Evolutionary conservation across 2,329 filamentous ascomycete genomes (phyloP).

Genomic region (Phaeophleospora eucalypticola): DNA sequence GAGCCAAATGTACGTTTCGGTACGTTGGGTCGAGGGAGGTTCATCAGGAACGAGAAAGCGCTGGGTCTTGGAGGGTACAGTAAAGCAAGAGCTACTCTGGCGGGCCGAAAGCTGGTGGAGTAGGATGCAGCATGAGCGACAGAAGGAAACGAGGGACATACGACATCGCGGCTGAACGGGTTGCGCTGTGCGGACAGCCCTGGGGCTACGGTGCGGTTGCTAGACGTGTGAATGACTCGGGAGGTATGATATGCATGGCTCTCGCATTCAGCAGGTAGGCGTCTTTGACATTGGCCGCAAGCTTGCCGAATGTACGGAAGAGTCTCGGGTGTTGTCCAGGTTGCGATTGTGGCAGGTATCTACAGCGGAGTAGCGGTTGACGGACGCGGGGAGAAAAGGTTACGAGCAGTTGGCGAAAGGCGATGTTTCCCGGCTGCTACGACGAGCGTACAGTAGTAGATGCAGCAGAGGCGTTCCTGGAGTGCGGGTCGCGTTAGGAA

Average conservation of each 20-base stretch:
- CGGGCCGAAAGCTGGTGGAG: too few relatives aligned
- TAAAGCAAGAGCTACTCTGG: background rate
- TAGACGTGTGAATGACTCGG: slow-evolving; percentile 15
- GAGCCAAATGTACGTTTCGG: slow-evolving; percentile 7
- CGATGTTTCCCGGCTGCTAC: too few relatives aligned
- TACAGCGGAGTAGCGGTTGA: slow-evolving; percentile 6
- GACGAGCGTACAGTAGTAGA: background rate
- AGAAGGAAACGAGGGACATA: slow-evolving; percentile 16
- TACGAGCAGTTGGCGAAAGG: slow-evolving; percentile 1
- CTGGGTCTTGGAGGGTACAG: slow-evolving; percentile 4
- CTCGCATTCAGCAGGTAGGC: slow-evolving; percentile 14
- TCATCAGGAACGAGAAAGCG: background rate
- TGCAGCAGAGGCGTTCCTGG: slow-evolving; percentile 1
- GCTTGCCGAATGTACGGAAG: background rate
- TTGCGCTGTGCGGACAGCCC: slow-evolving; percentile 6
- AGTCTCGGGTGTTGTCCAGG: background rate
- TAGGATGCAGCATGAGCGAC: background rate
- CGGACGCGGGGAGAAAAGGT: background rate
- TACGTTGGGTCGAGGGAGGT: slow-evolving; percentile 6
- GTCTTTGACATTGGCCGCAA: slow-evolving; percentile 22
- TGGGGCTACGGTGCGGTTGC: slow-evolving; percentile 20
- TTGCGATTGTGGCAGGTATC: slow-evolving; percentile 2
- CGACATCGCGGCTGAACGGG: slow-evolving; percentile 26
- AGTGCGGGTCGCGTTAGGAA: background rate
- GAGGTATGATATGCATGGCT: slow-evolving; percentile 27